Conservation (phyloP, 2,329 filamentous ascomycete species). For the Cladosporium phlei region DNA sequence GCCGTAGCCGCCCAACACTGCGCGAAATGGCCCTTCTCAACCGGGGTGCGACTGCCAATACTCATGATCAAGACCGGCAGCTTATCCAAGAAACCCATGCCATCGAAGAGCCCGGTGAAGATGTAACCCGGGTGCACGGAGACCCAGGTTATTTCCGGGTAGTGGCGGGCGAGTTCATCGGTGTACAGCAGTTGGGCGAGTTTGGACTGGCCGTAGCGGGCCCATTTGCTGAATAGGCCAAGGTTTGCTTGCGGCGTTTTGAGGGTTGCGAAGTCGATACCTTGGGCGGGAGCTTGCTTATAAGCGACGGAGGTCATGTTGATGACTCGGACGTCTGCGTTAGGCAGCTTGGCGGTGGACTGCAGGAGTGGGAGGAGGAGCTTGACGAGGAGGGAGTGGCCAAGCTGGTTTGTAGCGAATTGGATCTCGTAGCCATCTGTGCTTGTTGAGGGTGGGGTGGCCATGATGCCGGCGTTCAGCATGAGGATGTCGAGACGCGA, state of each 20-base stretch:
- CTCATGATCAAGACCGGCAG: conserved; percentile 16
- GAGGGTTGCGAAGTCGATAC: conserved; percentile 27
- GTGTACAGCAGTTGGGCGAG: conserved; percentile 46
- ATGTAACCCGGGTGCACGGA: conserved; percentile 42
- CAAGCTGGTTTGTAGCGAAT: conserved; percentile 33
- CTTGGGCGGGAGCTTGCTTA: conserved; percentile 15
- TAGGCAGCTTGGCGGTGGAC: conserved; percentile 20
- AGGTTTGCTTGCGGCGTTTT: conserved; percentile 20
- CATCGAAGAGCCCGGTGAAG: conserved; percentile 33
- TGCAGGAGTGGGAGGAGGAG: conserved; percentile 26
- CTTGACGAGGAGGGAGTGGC: conserved; percentile 31
- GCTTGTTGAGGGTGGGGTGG: conserved; percentile 18
- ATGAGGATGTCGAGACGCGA: conserved; percentile 29
- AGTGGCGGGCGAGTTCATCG: conserved; percentile 36
- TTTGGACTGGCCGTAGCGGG: conserved; percentile 44
- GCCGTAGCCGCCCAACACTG: conserved; percentile 23
- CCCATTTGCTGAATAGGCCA: conserved; percentile 26
- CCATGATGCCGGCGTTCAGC: conserved; percentile 31
- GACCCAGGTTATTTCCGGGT: conserved; percentile 35
- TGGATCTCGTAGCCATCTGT: conserved; percentile 32
- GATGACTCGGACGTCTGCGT: conserved; percentile 27
- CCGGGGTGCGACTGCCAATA: conserved; percentile 17
- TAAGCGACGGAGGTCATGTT: conserved; percentile 28
- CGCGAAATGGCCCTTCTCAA: conserved; percentile 21
- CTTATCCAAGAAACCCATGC: conserved; percentile 17